Evolutionary conservation across 371 early-diverging fungal species (phyloP).

Genomic region (Mortierella sp.): DNA sequence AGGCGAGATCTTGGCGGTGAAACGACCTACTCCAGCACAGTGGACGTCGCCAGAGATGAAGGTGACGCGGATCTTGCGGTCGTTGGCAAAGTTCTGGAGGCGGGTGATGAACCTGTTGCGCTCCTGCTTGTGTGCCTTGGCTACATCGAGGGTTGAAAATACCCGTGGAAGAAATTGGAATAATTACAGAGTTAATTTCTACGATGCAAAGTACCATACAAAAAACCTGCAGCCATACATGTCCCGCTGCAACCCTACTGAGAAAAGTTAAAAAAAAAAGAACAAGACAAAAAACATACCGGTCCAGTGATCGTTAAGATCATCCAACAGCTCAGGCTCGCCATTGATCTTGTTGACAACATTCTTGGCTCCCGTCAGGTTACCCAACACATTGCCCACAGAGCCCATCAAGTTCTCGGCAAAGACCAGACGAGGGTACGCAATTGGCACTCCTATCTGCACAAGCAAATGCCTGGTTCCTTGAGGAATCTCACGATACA

Average conservation of each 20-base stretch:
- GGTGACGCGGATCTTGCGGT: slow-evolving; percentile 78
- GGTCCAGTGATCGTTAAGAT: slow-evolving; percentile 80
- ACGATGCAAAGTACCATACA: background rate
- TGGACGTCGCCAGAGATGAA: slow-evolving; percentile 92
- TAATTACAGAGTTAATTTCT: background rate
- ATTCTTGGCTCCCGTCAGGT: slow-evolving; percentile 60
- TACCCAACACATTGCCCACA: slow-evolving; percentile 50
- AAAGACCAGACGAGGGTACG: slow-evolving; percentile 81
- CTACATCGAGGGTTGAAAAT: too few relatives aligned
- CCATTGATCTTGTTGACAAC: slow-evolving; percentile 80
- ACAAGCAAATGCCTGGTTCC: slow-evolving; percentile 77
- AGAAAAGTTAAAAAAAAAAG: slow-evolving; percentile 5
- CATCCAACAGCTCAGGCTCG: slow-evolving; percentile 87
- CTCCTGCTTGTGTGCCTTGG: slow-evolving; percentile 78
- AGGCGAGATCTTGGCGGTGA: slow-evolving; percentile 67
- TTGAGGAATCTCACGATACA: slow-evolving; percentile 68
- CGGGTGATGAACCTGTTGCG: slow-evolving; percentile 73
- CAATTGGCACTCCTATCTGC: slow-evolving; percentile 79
- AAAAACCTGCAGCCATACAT: slow-evolving; percentile 46
- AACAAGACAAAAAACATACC: slow-evolving; percentile 18
- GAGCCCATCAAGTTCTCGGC: slow-evolving; percentile 76
- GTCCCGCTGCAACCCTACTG: slow-evolving; percentile 56
- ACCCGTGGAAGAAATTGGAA: background rate
- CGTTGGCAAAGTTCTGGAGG: slow-evolving; percentile 76
- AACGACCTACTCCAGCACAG: slow-evolving; percentile 80